These are phyloP conservation scores for Heliamphora pulchella DNA, from an alignment of 179 eudicot genomes.

Conservation along the genomic window DNA sequence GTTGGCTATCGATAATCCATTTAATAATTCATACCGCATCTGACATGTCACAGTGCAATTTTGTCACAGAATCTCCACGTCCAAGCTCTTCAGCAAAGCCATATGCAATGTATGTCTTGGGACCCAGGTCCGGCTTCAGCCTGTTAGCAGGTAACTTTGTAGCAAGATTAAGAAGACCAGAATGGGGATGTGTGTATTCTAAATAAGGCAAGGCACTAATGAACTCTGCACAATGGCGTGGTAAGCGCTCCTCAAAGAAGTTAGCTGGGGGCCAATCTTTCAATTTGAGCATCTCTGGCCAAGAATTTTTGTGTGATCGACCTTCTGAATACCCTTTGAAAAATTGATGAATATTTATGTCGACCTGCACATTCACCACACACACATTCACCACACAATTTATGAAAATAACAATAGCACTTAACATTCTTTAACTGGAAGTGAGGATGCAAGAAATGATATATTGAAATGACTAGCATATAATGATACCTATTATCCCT, in stretches of 20 bases:
- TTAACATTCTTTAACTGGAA: background rate
- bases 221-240: conserved; percentile 66
- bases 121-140: conserved; percentile 70
- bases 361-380: conserved; percentile 34
- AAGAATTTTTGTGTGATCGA: conserved; percentile 9
- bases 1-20: background rate
- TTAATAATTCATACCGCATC: conserved; percentile 50
- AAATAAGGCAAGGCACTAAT: conserved; percentile 54
- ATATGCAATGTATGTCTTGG: conserved; percentile 73
- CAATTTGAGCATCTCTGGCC: conserved; percentile 60
- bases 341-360: conserved; percentile 45
- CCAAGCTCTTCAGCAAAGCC: conserved; percentile 63
- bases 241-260: conserved; percentile 50
- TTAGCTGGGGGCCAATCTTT: conserved; percentile 77
- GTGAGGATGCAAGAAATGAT: background rate
- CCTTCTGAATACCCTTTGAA: conserved; percentile 39
- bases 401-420: background rate
- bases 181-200: conserved; percentile 61
- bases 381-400: background rate
- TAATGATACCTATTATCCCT: too few species aligned
- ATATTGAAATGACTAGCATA: background rate
- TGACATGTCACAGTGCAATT: conserved; percentile 74
- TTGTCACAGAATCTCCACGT: conserved; percentile 76
- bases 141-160: conserved; percentile 29
- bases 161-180: conserved; percentile 50